These are phyloP conservation scores for Tuber umbilicatum DNA, from an alignment of 495 filamentous ascomycete species.

Conservation along the genomic window DNA sequence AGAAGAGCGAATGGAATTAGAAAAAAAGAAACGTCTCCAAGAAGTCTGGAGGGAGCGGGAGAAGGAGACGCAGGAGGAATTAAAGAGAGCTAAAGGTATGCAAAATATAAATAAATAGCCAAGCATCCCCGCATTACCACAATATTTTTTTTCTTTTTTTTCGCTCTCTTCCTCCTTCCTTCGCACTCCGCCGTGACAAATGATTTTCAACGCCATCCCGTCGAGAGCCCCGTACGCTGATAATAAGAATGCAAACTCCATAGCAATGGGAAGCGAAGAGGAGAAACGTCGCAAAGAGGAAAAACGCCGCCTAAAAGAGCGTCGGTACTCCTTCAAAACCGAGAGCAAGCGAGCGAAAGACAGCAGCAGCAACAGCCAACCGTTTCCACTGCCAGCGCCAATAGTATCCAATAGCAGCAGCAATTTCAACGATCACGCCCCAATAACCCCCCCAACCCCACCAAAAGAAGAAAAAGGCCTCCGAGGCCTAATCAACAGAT, in stretches of 20 bases:
- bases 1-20: conserved; percentile 49
- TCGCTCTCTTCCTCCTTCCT: not conserved
- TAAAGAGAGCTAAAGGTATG: conserved; percentile 47
- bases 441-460: conserved; percentile 15
- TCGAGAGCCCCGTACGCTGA: not conserved
- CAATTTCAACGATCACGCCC: not conserved
- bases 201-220: not conserved
- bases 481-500: conserved; percentile 33
- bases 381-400: not conserved
- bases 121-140: not conserved
- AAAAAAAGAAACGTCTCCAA: conserved; percentile 46
- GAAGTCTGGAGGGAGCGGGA: conserved; percentile 34
- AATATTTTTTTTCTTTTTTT: not conserved
- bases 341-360: conserved; percentile 20
- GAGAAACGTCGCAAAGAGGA: conserved; percentile 48
- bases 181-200: not conserved
- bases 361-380: not conserved
- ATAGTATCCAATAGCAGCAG: not conserved
- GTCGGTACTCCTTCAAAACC: conserved; percentile 24
- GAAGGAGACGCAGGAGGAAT: conserved; percentile 46
- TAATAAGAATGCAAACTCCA: not conserved
- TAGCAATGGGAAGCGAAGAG: conserved; percentile 50
- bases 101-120: conserved; percentile 4
- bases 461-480: conserved; percentile 26
- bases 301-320: conserved; percentile 41